These are phyloP conservation scores for Suhomyces chickasaworum DNA, from an alignment of 1,139 yeast species.

Conservation along the genomic window DNA sequence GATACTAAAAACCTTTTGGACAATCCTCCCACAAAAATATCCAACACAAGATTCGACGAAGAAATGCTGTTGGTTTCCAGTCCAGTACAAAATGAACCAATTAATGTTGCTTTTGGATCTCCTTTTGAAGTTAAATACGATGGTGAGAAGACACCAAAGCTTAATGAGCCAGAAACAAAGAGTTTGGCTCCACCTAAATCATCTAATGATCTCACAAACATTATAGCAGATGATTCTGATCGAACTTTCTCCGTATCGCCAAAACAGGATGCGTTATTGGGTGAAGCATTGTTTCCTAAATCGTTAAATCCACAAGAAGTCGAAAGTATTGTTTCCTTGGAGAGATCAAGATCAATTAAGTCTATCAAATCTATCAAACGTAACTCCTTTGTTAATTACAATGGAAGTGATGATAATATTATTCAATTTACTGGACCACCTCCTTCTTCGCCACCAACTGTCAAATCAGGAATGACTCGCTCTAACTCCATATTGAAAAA, in stretches of 20 bases:
- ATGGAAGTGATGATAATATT: constrained; percentile 51
- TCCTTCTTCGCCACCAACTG: constrained; percentile 14
- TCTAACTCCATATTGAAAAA: constrained; percentile 57
- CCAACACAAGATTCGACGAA: constrained; percentile 29
- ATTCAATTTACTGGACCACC: constrained; percentile 34
- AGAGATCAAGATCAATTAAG: constrained; percentile 64
- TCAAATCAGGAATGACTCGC: constrained; percentile 33
- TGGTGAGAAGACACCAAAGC: constrained; percentile 10
- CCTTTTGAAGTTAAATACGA: constrained; percentile 35
- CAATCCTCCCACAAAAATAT: constrained; percentile 32
- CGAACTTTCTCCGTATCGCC: not conserved
- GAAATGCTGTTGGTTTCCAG: constrained; percentile 29
- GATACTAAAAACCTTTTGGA: constrained; percentile 28
- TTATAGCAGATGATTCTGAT: not conserved
- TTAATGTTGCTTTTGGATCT: constrained; percentile 31
- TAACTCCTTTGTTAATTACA: constrained; percentile 46
- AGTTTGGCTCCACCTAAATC: constrained; percentile 7
- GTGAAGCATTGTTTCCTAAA: constrained; percentile 74
- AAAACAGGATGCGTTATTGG: constrained; percentile 26
- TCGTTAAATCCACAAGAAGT: constrained; percentile 67
- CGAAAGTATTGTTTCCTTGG: constrained; percentile 71
- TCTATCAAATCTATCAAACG: constrained; percentile 44
- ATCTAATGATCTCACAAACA: constrained; percentile 12
- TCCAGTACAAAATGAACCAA: constrained; percentile 11
- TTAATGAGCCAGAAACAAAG: constrained; percentile 5